phyloP scores from a whole-genome alignment of 2,329 filamentous ascomycete species.

The Biscogniauxia mediterranea region DNA sequence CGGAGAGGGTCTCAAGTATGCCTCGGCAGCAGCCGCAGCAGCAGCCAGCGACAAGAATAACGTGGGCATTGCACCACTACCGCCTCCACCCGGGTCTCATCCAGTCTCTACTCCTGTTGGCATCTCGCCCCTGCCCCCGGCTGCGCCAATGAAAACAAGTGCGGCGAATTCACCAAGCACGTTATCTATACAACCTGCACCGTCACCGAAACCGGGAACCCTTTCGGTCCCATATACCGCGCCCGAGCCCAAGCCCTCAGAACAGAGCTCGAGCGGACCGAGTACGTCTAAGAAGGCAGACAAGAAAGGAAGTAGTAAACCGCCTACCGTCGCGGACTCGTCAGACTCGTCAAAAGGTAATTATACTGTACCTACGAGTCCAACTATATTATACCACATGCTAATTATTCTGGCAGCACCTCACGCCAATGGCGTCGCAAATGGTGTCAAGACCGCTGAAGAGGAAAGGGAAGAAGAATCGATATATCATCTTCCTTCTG shows the following conservation, averaged over 20 bases:
- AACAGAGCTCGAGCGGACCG: slow-evolving; percentile 24
- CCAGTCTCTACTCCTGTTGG: slow-evolving; percentile 35
- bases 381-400: slow-evolving; percentile 7
- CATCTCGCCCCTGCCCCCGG: slow-evolving; percentile 49
- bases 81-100: slow-evolving; percentile 73
- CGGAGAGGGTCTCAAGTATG: slow-evolving; percentile 92
- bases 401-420: slow-evolving; percentile 31
- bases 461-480: slow-evolving; percentile 59
- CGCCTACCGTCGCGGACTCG: slow-evolving; percentile 41
- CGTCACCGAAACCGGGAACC: slow-evolving; percentile 25
- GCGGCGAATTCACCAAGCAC: slow-evolving; percentile 54
- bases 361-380: slow-evolving; percentile 7
- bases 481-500: slow-evolving; percentile 88
- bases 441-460: slow-evolving; percentile 47
- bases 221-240: slow-evolving; percentile 33
- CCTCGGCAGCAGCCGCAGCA: slow-evolving; percentile 90
- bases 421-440: slow-evolving; percentile 51
- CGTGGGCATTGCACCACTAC: slow-evolving; percentile 89
- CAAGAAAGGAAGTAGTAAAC: slow-evolving; percentile 45
- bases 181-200: slow-evolving; percentile 46
- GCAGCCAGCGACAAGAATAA: slow-evolving; percentile 84
- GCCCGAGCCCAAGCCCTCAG: slow-evolving; percentile 29
- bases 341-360: slow-evolving; percentile 47
- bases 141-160: slow-evolving; percentile 52
- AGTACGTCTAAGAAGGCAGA: slow-evolving; percentile 32